Conservation (phyloP, 371 early-diverging fungal genomes). For the Nosema muscidifuracis region DNA sequence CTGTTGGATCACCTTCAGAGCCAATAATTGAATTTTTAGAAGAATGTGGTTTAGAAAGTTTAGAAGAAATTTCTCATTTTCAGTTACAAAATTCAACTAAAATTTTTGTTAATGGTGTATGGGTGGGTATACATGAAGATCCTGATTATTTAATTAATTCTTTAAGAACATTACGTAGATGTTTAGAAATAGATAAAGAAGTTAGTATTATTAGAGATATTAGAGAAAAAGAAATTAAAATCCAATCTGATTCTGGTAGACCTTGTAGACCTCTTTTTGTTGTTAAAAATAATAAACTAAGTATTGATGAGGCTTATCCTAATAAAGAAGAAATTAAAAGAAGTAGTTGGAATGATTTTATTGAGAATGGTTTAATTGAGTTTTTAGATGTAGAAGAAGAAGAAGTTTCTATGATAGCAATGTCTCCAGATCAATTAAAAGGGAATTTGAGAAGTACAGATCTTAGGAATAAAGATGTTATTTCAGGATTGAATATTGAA, state of each 20-base stretch:
- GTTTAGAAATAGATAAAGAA: constrained; percentile 71
- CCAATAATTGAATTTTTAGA: constrained; percentile 82
- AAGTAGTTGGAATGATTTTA: constrained; percentile 71
- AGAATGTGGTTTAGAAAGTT: constrained; percentile 83
- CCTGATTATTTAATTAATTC: constrained; percentile 73
- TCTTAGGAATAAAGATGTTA: not conserved
- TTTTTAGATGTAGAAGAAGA: constrained; percentile 97
- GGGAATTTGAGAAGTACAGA: constrained; percentile 56
- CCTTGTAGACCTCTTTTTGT: constrained; percentile 88
- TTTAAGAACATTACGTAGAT: constrained; percentile 72
- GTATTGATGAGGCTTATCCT: constrained; percentile 43
- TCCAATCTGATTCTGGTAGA: constrained; percentile 92
- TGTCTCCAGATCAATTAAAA: constrained; percentile 71
- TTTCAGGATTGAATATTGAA: constrained; percentile 65
- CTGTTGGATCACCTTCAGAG: constrained; percentile 75
- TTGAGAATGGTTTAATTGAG: constrained; percentile 80
- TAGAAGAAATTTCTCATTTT: constrained; percentile 71
- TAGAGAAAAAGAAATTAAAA: constrained; percentile 78
- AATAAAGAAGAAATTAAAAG: constrained; percentile 48
- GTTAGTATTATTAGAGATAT: constrained; percentile 87
- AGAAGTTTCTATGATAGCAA: constrained; percentile 85
- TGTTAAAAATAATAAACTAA: constrained; percentile 68
- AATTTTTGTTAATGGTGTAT: constrained; percentile 91
- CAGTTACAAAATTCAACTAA: constrained; percentile 66
- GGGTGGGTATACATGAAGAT: constrained; percentile 84